Evolutionary conservation across 257 asterid species (phyloP).

Genomic region (Mentha longifolia): DNA sequence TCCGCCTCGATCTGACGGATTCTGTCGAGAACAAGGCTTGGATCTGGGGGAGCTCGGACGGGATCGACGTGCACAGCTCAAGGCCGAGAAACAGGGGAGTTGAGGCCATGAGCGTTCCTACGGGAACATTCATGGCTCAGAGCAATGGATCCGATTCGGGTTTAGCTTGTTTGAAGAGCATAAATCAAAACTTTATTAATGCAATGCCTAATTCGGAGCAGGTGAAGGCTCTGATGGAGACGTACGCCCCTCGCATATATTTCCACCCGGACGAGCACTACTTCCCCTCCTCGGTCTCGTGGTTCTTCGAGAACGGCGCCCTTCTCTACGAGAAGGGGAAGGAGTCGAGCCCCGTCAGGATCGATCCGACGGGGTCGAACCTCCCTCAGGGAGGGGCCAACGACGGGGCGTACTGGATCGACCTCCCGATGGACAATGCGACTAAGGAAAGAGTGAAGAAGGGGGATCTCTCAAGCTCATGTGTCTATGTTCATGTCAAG

Average conservation of each 20-base stretch:
- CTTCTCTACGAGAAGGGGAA: conserved; percentile 61
- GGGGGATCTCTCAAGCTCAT: conserved; percentile 55
- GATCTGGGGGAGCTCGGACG: conserved; percentile 61
- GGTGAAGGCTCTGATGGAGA: conserved; percentile 49
- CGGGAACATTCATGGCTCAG: conserved; percentile 58
- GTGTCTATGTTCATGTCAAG: conserved; percentile 60
- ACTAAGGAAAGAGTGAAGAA: conserved; percentile 52
- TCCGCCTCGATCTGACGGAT: conserved; percentile 51
- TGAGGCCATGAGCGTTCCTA: conserved; percentile 48
- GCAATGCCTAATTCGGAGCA: conserved; percentile 71
- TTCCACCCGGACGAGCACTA: conserved; percentile 75
- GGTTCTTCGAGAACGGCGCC: conserved; percentile 83
- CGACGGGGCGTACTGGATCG: conserved; percentile 78
- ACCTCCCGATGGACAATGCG: conserved; percentile 56
- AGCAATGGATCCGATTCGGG: conserved; percentile 31
- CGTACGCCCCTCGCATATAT: conserved; percentile 62
- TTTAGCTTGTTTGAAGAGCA: conserved; percentile 56
- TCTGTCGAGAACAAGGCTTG: conserved; percentile 36
- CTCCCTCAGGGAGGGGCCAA: conserved; percentile 77
- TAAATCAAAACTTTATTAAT: background rate
- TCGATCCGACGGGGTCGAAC: conserved; percentile 60
- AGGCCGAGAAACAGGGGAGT: conserved; percentile 61
- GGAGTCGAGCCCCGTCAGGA: conserved; percentile 51
- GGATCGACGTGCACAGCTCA: conserved; percentile 43
- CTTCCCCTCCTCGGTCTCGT: conserved; percentile 69